Percentiles rank a stretch among this genome's conserved stretches.
Evolutionary conservation across 768 basidiomycete species (phyloP).

Genomic region (Hericium erinaceus): DNA sequence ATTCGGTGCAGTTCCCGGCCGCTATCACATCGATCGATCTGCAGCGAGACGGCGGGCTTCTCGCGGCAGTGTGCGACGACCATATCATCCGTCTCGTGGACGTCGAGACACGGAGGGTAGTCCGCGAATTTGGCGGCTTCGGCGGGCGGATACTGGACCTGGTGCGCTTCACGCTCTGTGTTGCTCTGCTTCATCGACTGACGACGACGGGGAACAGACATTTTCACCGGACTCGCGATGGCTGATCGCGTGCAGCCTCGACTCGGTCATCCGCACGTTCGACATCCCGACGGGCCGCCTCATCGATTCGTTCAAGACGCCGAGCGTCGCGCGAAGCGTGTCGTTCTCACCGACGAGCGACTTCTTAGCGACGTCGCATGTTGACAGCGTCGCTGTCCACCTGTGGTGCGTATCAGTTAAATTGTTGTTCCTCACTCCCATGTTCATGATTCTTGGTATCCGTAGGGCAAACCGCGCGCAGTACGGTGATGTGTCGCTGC

Average conservation of each 20-base stretch:
- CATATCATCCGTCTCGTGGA: conserved; percentile 79
- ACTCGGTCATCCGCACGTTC: conserved; percentile 89
- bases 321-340: conserved; percentile 81
- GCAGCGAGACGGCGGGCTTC: conserved; percentile 77
- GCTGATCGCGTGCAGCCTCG: conserved; percentile 82
- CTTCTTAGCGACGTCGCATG: conserved; percentile 90
- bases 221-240: conserved; percentile 95
- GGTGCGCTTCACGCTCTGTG: conserved; percentile 34
- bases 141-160: conserved; percentile 82
- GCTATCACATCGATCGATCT: conserved; percentile 61
- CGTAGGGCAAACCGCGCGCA: conserved; percentile 92
- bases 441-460: not conserved
- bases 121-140: conserved; percentile 84
- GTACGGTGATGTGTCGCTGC: conserved; percentile 73
- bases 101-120: conserved; percentile 79
- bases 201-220: conserved; percentile 36
- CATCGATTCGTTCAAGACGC: conserved; percentile 86
- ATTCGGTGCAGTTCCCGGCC: conserved; percentile 60
- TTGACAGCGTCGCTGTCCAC: conserved; percentile 89
- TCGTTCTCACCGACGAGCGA: conserved; percentile 93
- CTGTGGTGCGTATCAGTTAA: conserved; percentile 55
- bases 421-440: too few relatives aligned
- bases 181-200: not conserved
- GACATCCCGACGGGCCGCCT: conserved; percentile 89
- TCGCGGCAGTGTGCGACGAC: conserved; percentile 83